Evolutionary conservation across 805 yeast species (phyloP).

Genomic region (Kodamaea sagamina): DNA sequence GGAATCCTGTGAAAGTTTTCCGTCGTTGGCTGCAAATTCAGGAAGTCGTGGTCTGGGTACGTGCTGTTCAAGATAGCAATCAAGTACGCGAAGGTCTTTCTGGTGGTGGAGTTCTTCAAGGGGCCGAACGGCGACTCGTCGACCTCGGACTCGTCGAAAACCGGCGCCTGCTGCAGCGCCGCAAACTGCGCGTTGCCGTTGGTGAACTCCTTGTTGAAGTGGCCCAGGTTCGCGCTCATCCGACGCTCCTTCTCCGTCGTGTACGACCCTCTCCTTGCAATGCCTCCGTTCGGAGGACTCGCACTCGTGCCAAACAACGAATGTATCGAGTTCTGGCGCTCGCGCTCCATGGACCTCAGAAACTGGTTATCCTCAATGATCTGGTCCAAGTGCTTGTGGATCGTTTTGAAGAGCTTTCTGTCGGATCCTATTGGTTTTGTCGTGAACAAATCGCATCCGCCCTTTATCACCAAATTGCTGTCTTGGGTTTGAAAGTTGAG

Average conservation of each 20-base stretch:
- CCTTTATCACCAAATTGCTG: constrained; percentile 57
- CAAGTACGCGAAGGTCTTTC: constrained; percentile 86
- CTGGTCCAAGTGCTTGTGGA: constrained; percentile 76
- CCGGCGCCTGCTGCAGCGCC: constrained; percentile 10
- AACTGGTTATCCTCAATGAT: constrained; percentile 47
- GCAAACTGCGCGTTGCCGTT: constrained; percentile 1
- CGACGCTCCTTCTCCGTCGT: constrained; percentile 30
- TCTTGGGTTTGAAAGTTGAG: constrained; percentile 48
- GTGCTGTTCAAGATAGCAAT: constrained; percentile 89
- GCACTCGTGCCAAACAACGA: constrained; percentile 42
- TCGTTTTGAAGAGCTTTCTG: constrained; percentile 80
- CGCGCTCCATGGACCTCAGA: constrained; percentile 40
- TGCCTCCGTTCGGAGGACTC: constrained; percentile 26
- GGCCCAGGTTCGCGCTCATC: constrained; percentile 29
- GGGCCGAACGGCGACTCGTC: constrained; percentile 87
- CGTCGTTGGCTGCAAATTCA: constrained; percentile 81
- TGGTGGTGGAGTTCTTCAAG: constrained; percentile 76
- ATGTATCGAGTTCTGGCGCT: constrained; percentile 37
- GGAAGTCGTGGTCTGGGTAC: constrained; percentile 94
- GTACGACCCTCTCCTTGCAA: constrained; percentile 27
- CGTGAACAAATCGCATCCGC: constrained; percentile 91
- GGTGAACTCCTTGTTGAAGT: constrained; percentile 19
- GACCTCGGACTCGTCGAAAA: constrained; percentile 25
- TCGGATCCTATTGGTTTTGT: constrained; percentile 93
- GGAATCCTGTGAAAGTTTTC: constrained; percentile 43